Percentiles rank a stretch among this genome's conserved stretches.
Conservation (phyloP, 2,329 filamentous ascomycete species). For the Chlorencoelia australis region DNA sequence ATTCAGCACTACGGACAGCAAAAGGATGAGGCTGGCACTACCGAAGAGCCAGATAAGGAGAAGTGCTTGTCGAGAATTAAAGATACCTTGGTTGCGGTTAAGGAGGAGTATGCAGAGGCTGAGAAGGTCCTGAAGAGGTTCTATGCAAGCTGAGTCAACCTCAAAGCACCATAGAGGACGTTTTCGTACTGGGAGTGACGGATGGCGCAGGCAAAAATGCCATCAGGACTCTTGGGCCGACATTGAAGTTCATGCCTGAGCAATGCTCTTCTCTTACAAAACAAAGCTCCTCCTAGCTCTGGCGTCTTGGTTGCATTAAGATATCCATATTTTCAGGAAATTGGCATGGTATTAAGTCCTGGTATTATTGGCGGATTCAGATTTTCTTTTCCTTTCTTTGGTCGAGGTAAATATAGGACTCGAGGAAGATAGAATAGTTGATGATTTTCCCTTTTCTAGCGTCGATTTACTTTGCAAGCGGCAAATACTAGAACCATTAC, state of each 20-base stretch:
- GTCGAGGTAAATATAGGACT: too few relatives aligned
- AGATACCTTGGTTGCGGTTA: slow-evolving; percentile 60
- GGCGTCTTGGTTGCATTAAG: slow-evolving; percentile 17
- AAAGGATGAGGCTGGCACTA: slow-evolving; percentile 66
- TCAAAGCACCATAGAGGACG: slow-evolving; percentile 6
- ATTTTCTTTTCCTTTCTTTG: slow-evolving; percentile 7
- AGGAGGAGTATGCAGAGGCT: slow-evolving; percentile 66
- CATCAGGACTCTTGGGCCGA: slow-evolving; percentile 14
- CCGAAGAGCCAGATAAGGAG: slow-evolving; percentile 54
- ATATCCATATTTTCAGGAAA: slow-evolving; percentile 9
- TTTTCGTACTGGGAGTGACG: slow-evolving; percentile 17
- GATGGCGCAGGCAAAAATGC: slow-evolving; percentile 1
- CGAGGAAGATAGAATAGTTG: too few relatives aligned
- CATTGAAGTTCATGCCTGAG: slow-evolving; percentile 20
- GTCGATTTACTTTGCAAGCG: too few relatives aligned
- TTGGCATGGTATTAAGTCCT: slow-evolving; percentile 3
- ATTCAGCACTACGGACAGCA: slow-evolving; percentile 86
- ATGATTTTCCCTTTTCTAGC: too few relatives aligned
- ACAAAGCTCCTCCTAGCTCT: slow-evolving; percentile 18
- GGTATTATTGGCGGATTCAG: slow-evolving; percentile 1
- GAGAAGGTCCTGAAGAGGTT: slow-evolving; percentile 54
- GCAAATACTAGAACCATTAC: too few relatives aligned
- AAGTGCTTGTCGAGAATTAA: slow-evolving; percentile 61
- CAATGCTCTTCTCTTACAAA: slow-evolving; percentile 21
- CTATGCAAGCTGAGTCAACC: slow-evolving; percentile 16